phyloP scores from a whole-genome alignment of 164 flowering plant species.

The Kalanchoe fedtschenkoi region DNA sequence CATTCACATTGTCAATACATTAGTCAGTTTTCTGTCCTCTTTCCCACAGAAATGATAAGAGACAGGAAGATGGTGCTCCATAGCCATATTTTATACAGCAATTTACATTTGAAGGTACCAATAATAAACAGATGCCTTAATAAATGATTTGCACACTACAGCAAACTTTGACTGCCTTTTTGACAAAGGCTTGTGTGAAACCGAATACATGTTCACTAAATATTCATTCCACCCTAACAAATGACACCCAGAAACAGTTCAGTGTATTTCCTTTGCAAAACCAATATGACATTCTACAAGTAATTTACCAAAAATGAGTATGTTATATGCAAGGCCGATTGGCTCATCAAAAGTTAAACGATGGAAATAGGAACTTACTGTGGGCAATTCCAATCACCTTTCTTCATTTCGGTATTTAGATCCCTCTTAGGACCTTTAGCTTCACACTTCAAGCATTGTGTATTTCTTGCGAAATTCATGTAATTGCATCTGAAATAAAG shows the following conservation, averaged over 20 bases:
- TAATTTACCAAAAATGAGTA: neutral
- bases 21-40: neutral
- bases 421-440: slow-evolving; percentile 47
- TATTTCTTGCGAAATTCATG: slow-evolving; percentile 63
- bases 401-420: slow-evolving; percentile 42
- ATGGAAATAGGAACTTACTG: slow-evolving; percentile 31
- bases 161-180: neutral
- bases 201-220: no score
- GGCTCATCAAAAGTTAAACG: neutral
- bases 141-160: no score
- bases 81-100: no score
- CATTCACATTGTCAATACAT: neutral
- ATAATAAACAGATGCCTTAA: no score
- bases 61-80: neutral
- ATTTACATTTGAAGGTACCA: no score
- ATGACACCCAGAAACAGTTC: no score
- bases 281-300: neutral
- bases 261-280: neutral
- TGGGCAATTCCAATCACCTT: slow-evolving; percentile 82
- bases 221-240: no score
- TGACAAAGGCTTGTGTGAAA: neutral
- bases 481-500: slow-evolving; percentile 56
- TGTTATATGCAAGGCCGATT: neutral
- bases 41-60: neutral
- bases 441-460: slow-evolving; percentile 46